Evolutionary conservation across 2,329 filamentous ascomycete species (phyloP).

Genomic region (Stemphylium beticola): DNA sequence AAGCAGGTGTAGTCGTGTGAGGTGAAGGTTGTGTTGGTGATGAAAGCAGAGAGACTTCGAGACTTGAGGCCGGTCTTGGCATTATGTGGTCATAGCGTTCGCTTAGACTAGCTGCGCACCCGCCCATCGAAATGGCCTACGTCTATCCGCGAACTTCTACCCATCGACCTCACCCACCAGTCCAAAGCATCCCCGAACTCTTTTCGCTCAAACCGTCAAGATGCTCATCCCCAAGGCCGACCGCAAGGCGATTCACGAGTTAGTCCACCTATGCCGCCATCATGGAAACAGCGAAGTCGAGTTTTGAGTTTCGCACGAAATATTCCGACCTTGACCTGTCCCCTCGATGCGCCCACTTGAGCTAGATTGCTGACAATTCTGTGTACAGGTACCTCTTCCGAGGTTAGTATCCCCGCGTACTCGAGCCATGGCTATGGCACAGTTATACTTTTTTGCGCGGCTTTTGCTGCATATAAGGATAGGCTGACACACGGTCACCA

Average conservation of each 20-base stretch:
- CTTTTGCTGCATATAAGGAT: conserved; percentile 47
- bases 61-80: conserved; percentile 7
- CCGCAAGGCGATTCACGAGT: conserved; percentile 99
- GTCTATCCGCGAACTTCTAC: conserved; percentile 19
- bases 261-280: conserved; percentile 65
- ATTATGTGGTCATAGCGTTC: conserved; percentile 16
- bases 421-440: conserved; percentile 50
- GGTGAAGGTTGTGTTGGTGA: conserved; percentile 2
- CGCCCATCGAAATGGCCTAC: conserved; percentile 17
- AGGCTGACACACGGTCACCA: conserved; percentile 54
- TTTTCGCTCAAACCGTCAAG: conserved; percentile 49
- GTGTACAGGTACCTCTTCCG: conserved; percentile 50
- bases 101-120: conserved; percentile 22
- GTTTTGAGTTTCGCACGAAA: conserved; percentile 37
- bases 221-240: conserved; percentile 99
- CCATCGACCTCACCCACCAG: conserved; percentile 25
- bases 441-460: conserved; percentile 36
- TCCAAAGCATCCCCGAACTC: conserved; percentile 33
- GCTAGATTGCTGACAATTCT: conserved; percentile 28
- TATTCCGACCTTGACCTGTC: conserved; percentile 29
- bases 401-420: conserved; percentile 45
- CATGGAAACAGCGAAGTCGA: conserved; percentile 29
- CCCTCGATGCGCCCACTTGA: conserved; percentile 17
- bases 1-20: not conserved
- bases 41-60: not conserved